Evolutionary conservation across 306 rosid species (phyloP).

Genomic region (Lotus japonicus): DNA sequence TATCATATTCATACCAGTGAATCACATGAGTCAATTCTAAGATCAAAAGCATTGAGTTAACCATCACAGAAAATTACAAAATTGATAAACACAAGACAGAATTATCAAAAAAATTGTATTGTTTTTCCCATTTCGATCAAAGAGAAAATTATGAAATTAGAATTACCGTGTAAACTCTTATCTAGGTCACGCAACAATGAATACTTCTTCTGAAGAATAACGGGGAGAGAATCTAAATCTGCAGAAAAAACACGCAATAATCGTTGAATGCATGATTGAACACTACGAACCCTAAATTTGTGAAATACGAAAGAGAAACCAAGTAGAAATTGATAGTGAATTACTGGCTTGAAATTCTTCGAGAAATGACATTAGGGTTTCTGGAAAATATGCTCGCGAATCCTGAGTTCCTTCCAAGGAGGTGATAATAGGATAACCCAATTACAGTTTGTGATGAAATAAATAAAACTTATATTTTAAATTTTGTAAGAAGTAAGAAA

Average conservation of each 20-base stretch:
- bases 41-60: not conserved
- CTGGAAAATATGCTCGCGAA: not conserved
- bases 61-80: not conserved
- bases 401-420: not conserved
- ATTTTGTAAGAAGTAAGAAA: too few relatives aligned
- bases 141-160: not conserved
- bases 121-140: not conserved
- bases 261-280: not conserved
- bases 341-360: conserved; percentile 91
- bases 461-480: too few relatives aligned
- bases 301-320: not conserved
- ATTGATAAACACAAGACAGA: not conserved
- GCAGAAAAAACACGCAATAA: conserved; percentile 4
- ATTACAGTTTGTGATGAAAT: not conserved
- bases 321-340: not conserved
- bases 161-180: conserved; percentile 77
- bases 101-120: not conserved
- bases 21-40: not conserved
- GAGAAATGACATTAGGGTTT: conserved; percentile 67
- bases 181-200: conserved; percentile 77
- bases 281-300: not conserved
- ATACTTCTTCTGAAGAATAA: conserved; percentile 84
- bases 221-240: conserved; percentile 87
- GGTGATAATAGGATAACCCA: not conserved
- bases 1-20: not conserved